phyloP scores from a whole-genome alignment of 2,329 filamentous ascomycete species.

The Nemania abortiva region DNA sequence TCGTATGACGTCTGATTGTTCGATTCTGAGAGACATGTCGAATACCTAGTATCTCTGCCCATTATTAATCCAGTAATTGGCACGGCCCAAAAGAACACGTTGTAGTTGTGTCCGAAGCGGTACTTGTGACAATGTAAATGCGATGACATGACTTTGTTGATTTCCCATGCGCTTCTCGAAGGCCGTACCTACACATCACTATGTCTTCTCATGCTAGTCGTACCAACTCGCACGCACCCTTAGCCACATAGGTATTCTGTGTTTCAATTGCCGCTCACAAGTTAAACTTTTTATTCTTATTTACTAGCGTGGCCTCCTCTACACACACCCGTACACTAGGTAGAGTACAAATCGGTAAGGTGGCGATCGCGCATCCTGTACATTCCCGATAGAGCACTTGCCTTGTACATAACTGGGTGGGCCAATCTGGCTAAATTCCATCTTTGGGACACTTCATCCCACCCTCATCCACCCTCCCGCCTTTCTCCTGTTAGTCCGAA shows the following conservation, averaged over 20 bases:
- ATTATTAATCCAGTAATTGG: constrained; percentile 33
- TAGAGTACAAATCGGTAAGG: neutral
- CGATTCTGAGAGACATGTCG: constrained; percentile 27
- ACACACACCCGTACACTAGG: too few species aligned
- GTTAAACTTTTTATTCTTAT: too few species aligned
- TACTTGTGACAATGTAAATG: neutral
- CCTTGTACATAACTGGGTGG: neutral
- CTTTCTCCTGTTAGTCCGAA: constrained; percentile 2
- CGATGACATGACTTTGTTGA: constrained; percentile 2
- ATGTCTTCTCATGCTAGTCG: too few species aligned
- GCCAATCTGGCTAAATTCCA: constrained; percentile 42
- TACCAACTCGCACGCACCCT: too few species aligned
- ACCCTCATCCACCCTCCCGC: neutral
- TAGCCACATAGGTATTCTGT: too few species aligned
- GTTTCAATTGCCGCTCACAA: too few species aligned
- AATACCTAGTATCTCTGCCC: constrained; percentile 17
- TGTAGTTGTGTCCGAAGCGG: constrained; percentile 23
- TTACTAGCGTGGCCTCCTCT: too few species aligned
- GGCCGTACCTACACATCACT: too few species aligned
- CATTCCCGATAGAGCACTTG: constrained; percentile 15
- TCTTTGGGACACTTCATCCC: constrained; percentile 26
- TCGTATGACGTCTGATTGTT: constrained; percentile 45
- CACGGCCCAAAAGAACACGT: constrained; percentile 41
- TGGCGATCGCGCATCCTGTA: constrained; percentile 4
- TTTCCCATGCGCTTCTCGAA: neutral